These are phyloP conservation scores for Mycena olivaceomarginata DNA, from an alignment of 768 basidiomycete genomes.

Conservation along the genomic window DNA sequence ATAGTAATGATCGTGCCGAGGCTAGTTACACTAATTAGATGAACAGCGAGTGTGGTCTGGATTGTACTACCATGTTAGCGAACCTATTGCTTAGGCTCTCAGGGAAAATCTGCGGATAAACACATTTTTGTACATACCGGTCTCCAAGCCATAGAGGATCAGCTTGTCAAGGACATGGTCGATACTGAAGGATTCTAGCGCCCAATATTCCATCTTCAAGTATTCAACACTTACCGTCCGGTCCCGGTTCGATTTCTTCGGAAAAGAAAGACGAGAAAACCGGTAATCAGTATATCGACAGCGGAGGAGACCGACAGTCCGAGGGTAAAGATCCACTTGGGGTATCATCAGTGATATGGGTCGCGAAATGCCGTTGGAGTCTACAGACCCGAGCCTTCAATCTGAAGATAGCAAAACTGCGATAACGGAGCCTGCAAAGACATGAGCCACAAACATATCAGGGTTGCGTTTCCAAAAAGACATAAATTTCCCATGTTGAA, in stretches of 20 bases:
- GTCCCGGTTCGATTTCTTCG: conserved; percentile 61
- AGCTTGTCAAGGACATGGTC: conserved; percentile 68
- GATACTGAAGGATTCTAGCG: conserved; percentile 53
- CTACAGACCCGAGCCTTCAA: conserved; percentile 35
- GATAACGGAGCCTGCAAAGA: conserved; percentile 43
- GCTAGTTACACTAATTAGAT: conserved; percentile 43
- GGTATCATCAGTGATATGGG: conserved; percentile 25
- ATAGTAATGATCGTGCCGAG: conserved; percentile 66
- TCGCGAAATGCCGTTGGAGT: background rate
- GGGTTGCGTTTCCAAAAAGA: background rate
- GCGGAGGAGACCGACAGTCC: conserved; percentile 70
- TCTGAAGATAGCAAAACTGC: conserved; percentile 45
- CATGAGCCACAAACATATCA: background rate
- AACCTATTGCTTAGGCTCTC: conserved; percentile 3
- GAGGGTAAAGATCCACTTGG: conserved; percentile 70
- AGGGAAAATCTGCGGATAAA: background rate
- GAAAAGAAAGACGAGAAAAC: conserved; percentile 65
- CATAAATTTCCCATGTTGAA: conserved; percentile 51
- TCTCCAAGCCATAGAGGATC: conserved; percentile 73
- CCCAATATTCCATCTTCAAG: background rate
- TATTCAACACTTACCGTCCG: conserved; percentile 53
- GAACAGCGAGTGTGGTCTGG: background rate
- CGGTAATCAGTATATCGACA: conserved; percentile 71
- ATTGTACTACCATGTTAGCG: conserved; percentile 63
- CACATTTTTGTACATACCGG: conserved; percentile 51